Conservation (phyloP, 2,329 filamentous ascomycete species). For the Ceratocystis albifundus region DNA sequence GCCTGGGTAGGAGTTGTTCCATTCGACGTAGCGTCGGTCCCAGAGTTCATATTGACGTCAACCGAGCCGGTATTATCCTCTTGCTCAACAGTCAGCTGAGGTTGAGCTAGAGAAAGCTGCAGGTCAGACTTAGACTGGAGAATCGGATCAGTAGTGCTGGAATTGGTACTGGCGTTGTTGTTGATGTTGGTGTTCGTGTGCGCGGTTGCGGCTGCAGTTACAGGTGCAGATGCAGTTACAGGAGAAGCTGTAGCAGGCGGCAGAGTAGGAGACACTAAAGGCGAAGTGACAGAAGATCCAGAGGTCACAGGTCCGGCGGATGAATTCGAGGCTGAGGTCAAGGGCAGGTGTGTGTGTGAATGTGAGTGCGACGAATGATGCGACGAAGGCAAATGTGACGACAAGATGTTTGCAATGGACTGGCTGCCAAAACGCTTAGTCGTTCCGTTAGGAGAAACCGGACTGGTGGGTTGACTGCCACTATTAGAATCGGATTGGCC, state of each 20-base stretch:
- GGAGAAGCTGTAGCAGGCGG: slow-evolving; percentile 18
- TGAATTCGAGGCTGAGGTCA: slow-evolving; percentile 2
- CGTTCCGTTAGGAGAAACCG: slow-evolving; percentile 44
- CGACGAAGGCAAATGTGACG: slow-evolving; percentile 19
- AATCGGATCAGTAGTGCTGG: neutral
- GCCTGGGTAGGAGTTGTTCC: slow-evolving; percentile 15
- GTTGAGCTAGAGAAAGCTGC: neutral
- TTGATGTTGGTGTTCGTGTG: slow-evolving; percentile 2
- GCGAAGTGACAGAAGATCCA: neutral
- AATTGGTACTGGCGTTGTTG: neutral
- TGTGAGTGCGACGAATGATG: slow-evolving; percentile 17
- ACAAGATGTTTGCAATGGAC: slow-evolving; percentile 18
- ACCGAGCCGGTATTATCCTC: slow-evolving; percentile 2
- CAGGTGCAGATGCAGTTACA: slow-evolving; percentile 19
- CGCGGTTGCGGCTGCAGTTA: neutral
- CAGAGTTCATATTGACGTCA: slow-evolving; percentile 13
- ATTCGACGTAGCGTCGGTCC: neutral
- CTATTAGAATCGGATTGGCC: slow-evolving; percentile 59
- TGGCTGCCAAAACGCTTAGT: slow-evolving; percentile 16
- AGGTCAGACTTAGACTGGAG: slow-evolving; percentile 2
- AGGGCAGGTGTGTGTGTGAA: slow-evolving; percentile 3
- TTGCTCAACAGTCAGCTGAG: neutral
- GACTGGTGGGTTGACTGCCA: slow-evolving; percentile 53
- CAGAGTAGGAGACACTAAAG: slow-evolving; percentile 17
- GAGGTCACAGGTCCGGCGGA: slow-evolving; percentile 4